phyloP scores from a whole-genome alignment of 768 basidiomycete genomes.

The Rhodotorula toruloides region DNA sequence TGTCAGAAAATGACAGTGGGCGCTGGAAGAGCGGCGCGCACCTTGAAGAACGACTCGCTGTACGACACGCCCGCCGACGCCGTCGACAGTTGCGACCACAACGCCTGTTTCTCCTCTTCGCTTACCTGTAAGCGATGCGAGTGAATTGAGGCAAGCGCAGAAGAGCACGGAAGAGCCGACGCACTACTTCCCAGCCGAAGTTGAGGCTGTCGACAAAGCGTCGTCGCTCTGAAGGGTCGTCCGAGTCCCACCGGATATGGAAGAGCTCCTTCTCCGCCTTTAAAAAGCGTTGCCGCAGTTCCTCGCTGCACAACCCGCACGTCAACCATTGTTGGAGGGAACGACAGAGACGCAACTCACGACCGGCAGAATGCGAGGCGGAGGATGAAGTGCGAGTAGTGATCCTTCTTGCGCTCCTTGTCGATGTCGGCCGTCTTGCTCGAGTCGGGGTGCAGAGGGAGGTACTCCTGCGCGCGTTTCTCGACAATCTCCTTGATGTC shows the following conservation, averaged over 20 bases:
- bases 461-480: conserved; percentile 65
- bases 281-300: conserved; percentile 77
- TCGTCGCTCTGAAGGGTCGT: conserved; percentile 55
- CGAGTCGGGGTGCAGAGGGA: conserved; percentile 63
- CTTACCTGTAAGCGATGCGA: conserved; percentile 53
- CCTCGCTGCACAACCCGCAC: conserved; percentile 59
- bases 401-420: conserved; percentile 70
- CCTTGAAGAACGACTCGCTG: conserved; percentile 72
- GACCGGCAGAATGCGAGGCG: conserved; percentile 92
- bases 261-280: conserved; percentile 85
- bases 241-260: conserved; percentile 67
- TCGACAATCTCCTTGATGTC: conserved; percentile 65
- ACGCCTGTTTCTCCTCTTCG: conserved; percentile 55
- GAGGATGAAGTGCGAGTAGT: conserved; percentile 87
- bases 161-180: conserved; percentile 8
- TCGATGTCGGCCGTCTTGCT: conserved; percentile 53
- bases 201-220: conserved; percentile 56
- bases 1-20: not conserved
- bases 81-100: conserved; percentile 54
- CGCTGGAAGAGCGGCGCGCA: conserved; percentile 41
- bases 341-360: conserved; percentile 53
- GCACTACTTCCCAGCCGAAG: conserved; percentile 48
- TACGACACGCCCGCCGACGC: conserved; percentile 48
- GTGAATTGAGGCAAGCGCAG: not conserved
- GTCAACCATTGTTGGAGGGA: too few relatives aligned